Evolutionary conservation across 169 alveolate genomes (phyloP).

Genomic region (Perkinsus olseni): DNA sequence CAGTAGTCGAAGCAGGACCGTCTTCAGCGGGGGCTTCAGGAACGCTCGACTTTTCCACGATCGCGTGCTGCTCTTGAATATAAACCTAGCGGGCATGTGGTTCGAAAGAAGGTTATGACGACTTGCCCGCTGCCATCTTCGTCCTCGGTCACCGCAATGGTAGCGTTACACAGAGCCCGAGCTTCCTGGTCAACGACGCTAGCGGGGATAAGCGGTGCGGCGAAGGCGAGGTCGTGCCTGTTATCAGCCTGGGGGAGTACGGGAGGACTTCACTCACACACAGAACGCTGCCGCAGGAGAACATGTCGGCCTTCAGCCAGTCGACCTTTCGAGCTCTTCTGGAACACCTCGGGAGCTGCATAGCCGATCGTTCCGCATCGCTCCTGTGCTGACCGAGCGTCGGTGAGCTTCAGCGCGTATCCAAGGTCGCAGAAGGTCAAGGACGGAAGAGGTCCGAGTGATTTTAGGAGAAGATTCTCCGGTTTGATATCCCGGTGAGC

Average conservation of each 20-base stretch:
- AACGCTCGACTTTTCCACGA: not conserved
- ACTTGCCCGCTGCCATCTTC: not conserved
- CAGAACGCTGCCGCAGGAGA: not conserved
- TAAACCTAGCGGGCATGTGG: not conserved
- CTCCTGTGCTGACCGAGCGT: not conserved
- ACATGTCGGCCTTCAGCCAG: not conserved
- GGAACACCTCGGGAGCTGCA: not conserved
- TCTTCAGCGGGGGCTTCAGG: not conserved
- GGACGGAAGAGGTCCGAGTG: not conserved
- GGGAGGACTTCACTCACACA: not conserved
- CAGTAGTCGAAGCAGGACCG: not conserved
- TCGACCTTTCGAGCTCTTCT: not conserved
- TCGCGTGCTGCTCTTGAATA: not conserved
- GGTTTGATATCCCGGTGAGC: constrained; percentile 9
- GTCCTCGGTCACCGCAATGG: not conserved
- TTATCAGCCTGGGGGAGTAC: not conserved
- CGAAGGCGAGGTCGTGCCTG: not conserved
- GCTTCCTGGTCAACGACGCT: not conserved
- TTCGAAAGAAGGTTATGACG: too few species aligned
- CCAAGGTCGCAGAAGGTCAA: not conserved
- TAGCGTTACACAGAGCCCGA: not conserved
- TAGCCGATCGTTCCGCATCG: not conserved
- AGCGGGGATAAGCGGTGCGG: not conserved
- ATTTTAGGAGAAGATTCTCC: not conserved
- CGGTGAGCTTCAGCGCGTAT: not conserved